Conservation (phyloP, 2,329 filamentous ascomycete species). For the Amauroascus niger region DNA sequence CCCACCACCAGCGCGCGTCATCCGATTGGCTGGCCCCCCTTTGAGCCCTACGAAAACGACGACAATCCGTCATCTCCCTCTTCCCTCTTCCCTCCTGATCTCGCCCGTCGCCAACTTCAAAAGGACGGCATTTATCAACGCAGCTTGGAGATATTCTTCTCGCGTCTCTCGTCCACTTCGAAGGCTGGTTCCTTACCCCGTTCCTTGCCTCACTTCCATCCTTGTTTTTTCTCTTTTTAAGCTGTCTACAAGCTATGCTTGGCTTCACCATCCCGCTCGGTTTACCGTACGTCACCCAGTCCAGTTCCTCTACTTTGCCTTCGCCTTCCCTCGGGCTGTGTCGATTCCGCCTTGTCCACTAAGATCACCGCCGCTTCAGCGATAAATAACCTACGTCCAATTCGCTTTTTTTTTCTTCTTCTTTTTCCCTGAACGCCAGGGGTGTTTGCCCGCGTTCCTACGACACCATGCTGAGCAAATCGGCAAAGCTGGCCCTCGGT, state of each 20-base stretch:
- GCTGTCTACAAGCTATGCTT: slow-evolving; percentile 2
- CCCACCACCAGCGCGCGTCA: too few relatives aligned
- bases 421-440: too few relatives aligned
- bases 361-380: neutral
- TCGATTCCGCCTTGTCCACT: neutral
- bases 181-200: neutral
- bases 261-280: slow-evolving; percentile 1
- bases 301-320: neutral
- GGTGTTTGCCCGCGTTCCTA: neutral
- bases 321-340: slow-evolving; percentile 8
- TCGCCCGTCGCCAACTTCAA: neutral
- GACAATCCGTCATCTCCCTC: neutral
- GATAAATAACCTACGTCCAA: too few relatives aligned
- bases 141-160: neutral
- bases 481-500: slow-evolving; percentile 13
- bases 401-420: neutral
- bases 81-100: slow-evolving; percentile 4
- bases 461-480: slow-evolving; percentile 12
- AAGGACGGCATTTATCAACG: neutral
- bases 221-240: too few relatives aligned
- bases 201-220: neutral
- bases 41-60: neutral
- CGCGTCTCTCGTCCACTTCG: neutral
- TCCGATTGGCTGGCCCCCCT: slow-evolving; percentile 7
- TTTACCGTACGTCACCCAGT: slow-evolving; percentile 9